These are phyloP conservation scores for Hawksworthiomyces lignivorus DNA, from an alignment of 2,329 filamentous ascomycete genomes.

Conservation along the genomic window DNA sequence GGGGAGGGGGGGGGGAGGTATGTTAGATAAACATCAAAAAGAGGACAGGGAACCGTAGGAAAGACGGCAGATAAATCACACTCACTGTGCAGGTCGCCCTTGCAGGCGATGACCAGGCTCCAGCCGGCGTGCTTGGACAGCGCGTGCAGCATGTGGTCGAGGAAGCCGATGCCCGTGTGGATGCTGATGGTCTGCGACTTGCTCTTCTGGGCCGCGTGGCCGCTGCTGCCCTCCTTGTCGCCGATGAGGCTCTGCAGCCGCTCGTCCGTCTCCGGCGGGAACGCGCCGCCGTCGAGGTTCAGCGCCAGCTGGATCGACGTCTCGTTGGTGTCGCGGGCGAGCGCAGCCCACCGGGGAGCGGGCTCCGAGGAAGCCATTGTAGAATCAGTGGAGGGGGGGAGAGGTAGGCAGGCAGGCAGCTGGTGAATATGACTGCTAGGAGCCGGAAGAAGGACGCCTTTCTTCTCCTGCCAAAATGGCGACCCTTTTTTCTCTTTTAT, in stretches of 20 bases:
- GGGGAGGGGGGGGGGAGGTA: neutral
- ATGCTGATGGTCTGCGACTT: slow-evolving; percentile 79
- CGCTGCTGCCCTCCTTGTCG: slow-evolving; percentile 37
- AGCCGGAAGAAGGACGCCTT: neutral
- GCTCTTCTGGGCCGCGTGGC: slow-evolving; percentile 78
- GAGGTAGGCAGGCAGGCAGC: neutral
- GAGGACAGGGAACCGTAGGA: neutral
- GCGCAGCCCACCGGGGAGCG: slow-evolving; percentile 58
- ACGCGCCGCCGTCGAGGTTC: slow-evolving; percentile 83
- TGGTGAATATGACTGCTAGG: neutral
- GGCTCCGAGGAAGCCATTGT: slow-evolving; percentile 19
- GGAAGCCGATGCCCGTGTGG: slow-evolving; percentile 90
- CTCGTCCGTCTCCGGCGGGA: slow-evolving; percentile 56
- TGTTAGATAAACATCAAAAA: neutral
- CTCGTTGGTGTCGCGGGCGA: slow-evolving; percentile 92
- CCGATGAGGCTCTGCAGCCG: slow-evolving; percentile 39
- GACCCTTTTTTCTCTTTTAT: too few species aligned
- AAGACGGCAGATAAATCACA: too few species aligned
- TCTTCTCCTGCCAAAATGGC: too few species aligned
- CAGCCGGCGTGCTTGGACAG: slow-evolving; percentile 93
- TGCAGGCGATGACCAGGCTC: slow-evolving; percentile 75
- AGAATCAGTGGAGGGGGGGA: neutral
- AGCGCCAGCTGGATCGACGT: slow-evolving; percentile 92
- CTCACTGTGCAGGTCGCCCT: slow-evolving; percentile 85
- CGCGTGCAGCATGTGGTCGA: slow-evolving; percentile 98